Conservation (phyloP, 306 rosid genomes). For the Inga oerstediana region DNA sequence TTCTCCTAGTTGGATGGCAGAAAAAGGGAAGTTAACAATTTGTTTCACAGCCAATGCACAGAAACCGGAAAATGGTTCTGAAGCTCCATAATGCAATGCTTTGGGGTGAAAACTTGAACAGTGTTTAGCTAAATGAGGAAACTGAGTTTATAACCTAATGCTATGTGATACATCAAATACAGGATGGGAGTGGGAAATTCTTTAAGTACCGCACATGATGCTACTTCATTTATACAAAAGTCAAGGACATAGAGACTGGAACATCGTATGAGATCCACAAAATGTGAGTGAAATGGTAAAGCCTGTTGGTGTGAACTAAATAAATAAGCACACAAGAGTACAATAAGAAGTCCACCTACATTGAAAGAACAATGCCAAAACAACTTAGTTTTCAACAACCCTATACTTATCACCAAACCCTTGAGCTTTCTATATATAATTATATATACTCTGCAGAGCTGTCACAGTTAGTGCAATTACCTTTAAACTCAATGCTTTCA, state of each 20-base stretch:
- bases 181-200: neutral
- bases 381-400: constrained; percentile 27
- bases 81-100: neutral
- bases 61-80: neutral
- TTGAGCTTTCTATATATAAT: neutral
- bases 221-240: neutral
- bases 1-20: constrained; percentile 26
- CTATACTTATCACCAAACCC: neutral
- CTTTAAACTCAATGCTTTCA: constrained; percentile 12
- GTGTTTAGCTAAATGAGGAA: neutral
- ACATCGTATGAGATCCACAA: neutral
- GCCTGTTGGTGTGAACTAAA: neutral
- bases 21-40: constrained; percentile 24
- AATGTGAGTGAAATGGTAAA: neutral
- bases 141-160: neutral
- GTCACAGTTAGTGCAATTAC: constrained; percentile 11
- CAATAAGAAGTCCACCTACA: neutral
- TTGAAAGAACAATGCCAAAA: neutral
- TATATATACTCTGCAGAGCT: constrained; percentile 2
- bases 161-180: neutral
- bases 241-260: neutral
- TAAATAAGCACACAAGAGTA: neutral
- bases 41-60: constrained; percentile 12
- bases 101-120: neutral
- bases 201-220: neutral